Base-by-base conservation (phyloP, 257 asterid genomes). In the Capsicum chinense region DNA sequence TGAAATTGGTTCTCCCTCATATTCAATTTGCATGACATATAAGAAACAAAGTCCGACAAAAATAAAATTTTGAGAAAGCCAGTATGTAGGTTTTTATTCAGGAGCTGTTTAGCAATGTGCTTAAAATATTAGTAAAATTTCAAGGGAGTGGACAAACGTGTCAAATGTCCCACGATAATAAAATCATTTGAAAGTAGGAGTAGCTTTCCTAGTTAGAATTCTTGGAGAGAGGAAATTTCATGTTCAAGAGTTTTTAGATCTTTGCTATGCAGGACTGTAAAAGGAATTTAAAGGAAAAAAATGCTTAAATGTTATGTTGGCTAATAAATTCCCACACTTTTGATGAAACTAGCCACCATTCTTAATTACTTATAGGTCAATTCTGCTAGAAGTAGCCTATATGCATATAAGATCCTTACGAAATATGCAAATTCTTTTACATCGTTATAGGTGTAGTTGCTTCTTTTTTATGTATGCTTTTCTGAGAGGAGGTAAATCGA, bases 151-250 rank as follows among this genome's bases (percentile, higher is more conserved):
- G 74, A 67, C 19, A 67, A 21, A 67, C 7, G 50, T 50, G 74
- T 14, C 74, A 67, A 67, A 37, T 67, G 12, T 67, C 50, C 35
- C 17, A 3, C 37, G 74, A 67, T 19, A 67, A 35, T 67, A 67
- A 67, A 35, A 13, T 35, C 12, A 39, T 39, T 69, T 39, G 33
- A 39, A 69, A 69, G 78, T 69, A 39, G 26, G 78, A 69, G 26
- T 50, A 69, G 78, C 54, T 69, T 69, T 69, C 15, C 26, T 69
- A 15, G 54, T 39, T 69, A 15, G 78, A 39, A 69, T 39, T 69
- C 78, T 39, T 39, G 26, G 78, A 69, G 78, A 67, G 50, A 39
- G 78, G 26, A 69, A 7, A 69, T 69, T 37, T 39, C 54, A 54
- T 69, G 26, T 69, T 69, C 47, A 39, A 69, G 48, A 69, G 33